Conservation (phyloP, 2,329 filamentous ascomycete species). For the Sclerotinia minor region DNA sequence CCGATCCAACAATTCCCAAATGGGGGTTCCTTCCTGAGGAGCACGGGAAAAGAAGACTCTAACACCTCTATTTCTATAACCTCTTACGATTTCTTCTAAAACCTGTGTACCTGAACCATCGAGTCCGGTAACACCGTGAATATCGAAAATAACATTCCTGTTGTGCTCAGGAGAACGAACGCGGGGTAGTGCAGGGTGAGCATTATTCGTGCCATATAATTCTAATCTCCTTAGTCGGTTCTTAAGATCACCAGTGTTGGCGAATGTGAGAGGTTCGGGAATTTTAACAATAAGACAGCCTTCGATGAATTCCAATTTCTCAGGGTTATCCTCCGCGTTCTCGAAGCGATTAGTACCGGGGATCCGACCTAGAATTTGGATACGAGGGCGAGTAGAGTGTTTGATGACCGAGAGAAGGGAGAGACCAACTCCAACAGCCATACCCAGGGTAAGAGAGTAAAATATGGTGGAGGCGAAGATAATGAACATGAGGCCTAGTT, state of each 20-base stretch:
- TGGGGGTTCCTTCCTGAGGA: slow-evolving; percentile 43
- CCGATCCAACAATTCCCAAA: slow-evolving; percentile 68
- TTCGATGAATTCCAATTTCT: slow-evolving; percentile 82
- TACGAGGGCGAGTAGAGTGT: slow-evolving; percentile 87
- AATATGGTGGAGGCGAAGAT: slow-evolving; percentile 93
- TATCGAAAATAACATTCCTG: slow-evolving; percentile 91
- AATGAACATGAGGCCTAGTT: slow-evolving; percentile 81
- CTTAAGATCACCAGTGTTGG: slow-evolving; percentile 92
- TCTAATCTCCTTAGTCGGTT: slow-evolving; percentile 80
- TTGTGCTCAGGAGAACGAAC: slow-evolving; percentile 78
- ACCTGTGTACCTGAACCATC: slow-evolving; percentile 94
- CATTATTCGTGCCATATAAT: slow-evolving; percentile 80
- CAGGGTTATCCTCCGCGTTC: slow-evolving; percentile 74
- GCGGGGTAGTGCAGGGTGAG: slow-evolving; percentile 84
- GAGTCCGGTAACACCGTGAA: slow-evolving; percentile 93
- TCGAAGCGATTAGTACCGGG: slow-evolving; percentile 82
- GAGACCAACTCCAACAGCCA: slow-evolving; percentile 89
- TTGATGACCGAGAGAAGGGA: slow-evolving; percentile 87
- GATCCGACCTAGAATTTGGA: slow-evolving; percentile 91
- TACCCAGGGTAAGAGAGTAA: slow-evolving; percentile 90
- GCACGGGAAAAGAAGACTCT: slow-evolving; percentile 71
- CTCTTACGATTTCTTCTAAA: slow-evolving; percentile 80
- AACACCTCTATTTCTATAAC: slow-evolving; percentile 75
- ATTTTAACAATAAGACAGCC: slow-evolving; percentile 96
- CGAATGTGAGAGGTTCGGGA: slow-evolving; percentile 92